Conservation (phyloP, 192 early-diverging fungal genomes). For the Helicostylum pulchrum region DNA sequence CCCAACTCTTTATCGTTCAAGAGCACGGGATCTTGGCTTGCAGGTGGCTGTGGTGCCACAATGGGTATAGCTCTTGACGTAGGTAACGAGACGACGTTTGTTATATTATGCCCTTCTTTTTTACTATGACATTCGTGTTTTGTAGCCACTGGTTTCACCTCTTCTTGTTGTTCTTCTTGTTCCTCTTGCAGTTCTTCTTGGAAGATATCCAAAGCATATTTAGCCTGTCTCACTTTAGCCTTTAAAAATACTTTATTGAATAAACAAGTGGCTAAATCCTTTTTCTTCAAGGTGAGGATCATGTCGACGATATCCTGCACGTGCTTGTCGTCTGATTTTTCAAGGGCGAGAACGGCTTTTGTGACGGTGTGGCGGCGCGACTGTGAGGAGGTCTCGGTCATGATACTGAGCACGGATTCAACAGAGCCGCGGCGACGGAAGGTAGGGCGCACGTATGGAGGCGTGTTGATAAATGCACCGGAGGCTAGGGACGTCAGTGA, state of each 20-base stretch:
- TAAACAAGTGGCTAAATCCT: constrained; percentile 34
- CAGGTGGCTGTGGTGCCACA: constrained; percentile 7
- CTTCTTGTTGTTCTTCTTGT: neutral
- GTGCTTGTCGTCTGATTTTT: constrained; percentile 13
- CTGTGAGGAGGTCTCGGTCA: constrained; percentile 18
- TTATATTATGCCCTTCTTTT: neutral
- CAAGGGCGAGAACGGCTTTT: constrained; percentile 24
- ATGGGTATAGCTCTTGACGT: constrained; percentile 30
- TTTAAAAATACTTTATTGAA: constrained; percentile 38
- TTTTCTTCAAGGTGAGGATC: constrained; percentile 34
- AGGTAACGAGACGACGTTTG: constrained; percentile 7
- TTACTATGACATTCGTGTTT: too few species aligned
- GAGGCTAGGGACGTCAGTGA: too few species aligned
- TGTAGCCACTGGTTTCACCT: neutral
- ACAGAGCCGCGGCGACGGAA: constrained; percentile 28
- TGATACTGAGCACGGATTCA: constrained; percentile 21
- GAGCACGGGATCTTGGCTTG: neutral
- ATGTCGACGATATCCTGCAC: constrained; percentile 39
- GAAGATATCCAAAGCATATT: constrained; percentile 30
- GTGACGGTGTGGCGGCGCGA: constrained; percentile 27
- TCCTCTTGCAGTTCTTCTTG: constrained; percentile 15
- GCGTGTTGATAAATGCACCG: neutral
- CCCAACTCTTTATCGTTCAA: constrained; percentile 2
- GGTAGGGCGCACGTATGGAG: constrained; percentile 3
- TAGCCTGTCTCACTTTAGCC: constrained; percentile 33